These are phyloP conservation scores for Pythium oligandrum DNA, from an alignment of 352 stramenopile species.

Conservation along the genomic window DNA sequence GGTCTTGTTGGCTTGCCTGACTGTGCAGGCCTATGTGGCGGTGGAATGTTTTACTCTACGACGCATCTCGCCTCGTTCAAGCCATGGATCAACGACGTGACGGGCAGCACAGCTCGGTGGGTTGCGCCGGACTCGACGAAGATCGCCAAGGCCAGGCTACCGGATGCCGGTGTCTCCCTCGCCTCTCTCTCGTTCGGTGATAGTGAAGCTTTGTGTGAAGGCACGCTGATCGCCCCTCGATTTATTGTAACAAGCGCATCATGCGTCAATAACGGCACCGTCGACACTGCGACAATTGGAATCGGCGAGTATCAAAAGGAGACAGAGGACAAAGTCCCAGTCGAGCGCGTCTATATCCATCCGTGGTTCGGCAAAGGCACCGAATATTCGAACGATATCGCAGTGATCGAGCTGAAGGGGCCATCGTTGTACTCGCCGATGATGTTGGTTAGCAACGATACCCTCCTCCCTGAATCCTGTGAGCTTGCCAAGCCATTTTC, in stretches of 20 bases:
- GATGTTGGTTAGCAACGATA: conserved; percentile 16
- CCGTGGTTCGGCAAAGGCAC: conserved; percentile 16
- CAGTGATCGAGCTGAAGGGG: conserved; percentile 13
- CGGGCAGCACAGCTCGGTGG: conserved; percentile 3
- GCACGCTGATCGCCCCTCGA: conserved; percentile 19
- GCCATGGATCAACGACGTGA: conserved; percentile 17
- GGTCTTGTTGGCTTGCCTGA: conserved; percentile 16
- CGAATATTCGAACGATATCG: conserved; percentile 15
- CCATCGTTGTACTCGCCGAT: conserved; percentile 18
- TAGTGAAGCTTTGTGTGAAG: conserved; percentile 9
- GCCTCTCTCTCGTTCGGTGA: conserved; percentile 2
- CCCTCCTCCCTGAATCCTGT: conserved; percentile 1
- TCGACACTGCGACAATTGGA: conserved; percentile 8
- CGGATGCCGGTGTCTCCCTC: not conserved
- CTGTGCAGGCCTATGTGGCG: conserved; percentile 19
- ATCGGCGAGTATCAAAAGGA: conserved; percentile 1
- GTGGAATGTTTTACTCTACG: conserved; percentile 23
- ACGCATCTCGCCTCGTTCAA: conserved; percentile 11
- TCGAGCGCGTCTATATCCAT: conserved; percentile 8
- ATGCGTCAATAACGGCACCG: conserved; percentile 12
- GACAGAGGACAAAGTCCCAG: conserved; percentile 11
- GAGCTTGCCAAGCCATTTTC: too few relatives aligned
- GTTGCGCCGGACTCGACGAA: not conserved
- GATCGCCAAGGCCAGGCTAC: too few relatives aligned
- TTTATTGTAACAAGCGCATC: conserved; percentile 17